phyloP scores from a whole-genome alignment of 352 stramenopile genomes.

The Phytopythium montanum region DNA sequence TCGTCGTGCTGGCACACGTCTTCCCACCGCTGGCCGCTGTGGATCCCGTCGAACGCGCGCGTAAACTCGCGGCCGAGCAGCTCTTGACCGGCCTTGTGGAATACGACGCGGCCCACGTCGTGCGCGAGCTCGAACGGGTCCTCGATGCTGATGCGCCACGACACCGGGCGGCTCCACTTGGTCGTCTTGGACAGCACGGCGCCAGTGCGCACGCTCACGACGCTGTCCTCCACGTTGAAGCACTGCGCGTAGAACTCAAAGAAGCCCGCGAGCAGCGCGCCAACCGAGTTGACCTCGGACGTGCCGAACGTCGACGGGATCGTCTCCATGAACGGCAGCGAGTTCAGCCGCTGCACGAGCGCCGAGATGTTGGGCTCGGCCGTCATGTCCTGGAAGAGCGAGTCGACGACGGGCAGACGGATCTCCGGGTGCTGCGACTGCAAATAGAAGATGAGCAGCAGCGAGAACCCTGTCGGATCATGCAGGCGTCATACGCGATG shows the following conservation, averaged over 20 bases:
- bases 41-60: conserved; percentile 51
- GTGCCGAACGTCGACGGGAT: conserved; percentile 51
- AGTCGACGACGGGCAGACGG: conserved; percentile 41
- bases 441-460: conserved; percentile 97
- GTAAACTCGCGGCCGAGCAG: conserved; percentile 56
- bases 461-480: conserved; percentile 80
- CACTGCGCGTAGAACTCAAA: conserved; percentile 96
- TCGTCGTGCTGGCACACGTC: conserved; percentile 49
- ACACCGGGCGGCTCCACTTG: conserved; percentile 61
- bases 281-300: conserved; percentile 80
- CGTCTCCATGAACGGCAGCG: conserved; percentile 44
- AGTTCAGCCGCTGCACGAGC: conserved; percentile 63
- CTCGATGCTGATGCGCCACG: conserved; percentile 84
- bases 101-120: conserved; percentile 77
- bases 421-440: conserved; percentile 65
- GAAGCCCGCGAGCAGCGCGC: conserved; percentile 93
- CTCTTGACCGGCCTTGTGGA: conserved; percentile 63
- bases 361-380: conserved; percentile 90
- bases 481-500: not conserved
- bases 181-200: conserved; percentile 54
- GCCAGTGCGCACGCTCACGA: conserved; percentile 91
- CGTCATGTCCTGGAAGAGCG: conserved; percentile 59
- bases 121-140: conserved; percentile 84
- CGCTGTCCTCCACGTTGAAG: conserved; percentile 93
- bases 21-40: conserved; percentile 36